phyloP scores from a whole-genome alignment of 768 basidiomycete genomes.

The Rubroboletus pulcherrimus region DNA sequence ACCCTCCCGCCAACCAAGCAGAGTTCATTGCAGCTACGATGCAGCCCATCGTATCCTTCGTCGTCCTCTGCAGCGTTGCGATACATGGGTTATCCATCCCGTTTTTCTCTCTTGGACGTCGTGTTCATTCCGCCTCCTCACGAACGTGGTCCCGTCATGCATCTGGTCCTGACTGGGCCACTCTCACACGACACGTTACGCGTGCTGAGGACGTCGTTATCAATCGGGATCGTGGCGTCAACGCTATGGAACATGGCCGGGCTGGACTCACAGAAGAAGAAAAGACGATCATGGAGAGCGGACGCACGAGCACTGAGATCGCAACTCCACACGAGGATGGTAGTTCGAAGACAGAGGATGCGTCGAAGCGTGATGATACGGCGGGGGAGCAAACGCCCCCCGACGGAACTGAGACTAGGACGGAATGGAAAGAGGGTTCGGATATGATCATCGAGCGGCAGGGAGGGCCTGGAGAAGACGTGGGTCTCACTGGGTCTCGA shows the following conservation, averaged over 20 bases:
- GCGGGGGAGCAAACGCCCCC: conserved; percentile 38
- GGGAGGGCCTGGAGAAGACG: conserved; percentile 60
- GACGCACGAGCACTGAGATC: conserved; percentile 14
- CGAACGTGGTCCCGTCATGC: conserved; percentile 87
- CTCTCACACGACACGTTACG: conserved; percentile 65
- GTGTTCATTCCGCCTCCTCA: conserved; percentile 76
- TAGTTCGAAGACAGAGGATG: conserved; percentile 8
- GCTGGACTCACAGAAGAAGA: conserved; percentile 28
- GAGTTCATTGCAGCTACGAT: conserved; percentile 70
- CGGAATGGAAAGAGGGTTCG: conserved; percentile 72
- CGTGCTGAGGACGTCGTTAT: conserved; percentile 78
- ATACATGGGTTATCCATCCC: conserved; percentile 92
- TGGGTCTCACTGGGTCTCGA: conserved; percentile 30
- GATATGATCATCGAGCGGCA: conserved; percentile 63
- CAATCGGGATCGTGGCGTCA: conserved; percentile 63
- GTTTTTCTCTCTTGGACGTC: conserved; percentile 85
- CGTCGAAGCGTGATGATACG: conserved; percentile 13
- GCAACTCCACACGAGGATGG: conserved; percentile 6
- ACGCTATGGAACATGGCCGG: conserved; percentile 49
- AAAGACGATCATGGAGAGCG: conserved; percentile 26
- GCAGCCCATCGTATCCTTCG: conserved; percentile 90
- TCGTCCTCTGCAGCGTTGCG: conserved; percentile 89
- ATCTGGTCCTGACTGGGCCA: conserved; percentile 77
- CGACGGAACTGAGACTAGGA: conserved; percentile 37
- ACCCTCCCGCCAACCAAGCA: conserved; percentile 52